Conservation (phyloP, 2,329 filamentous ascomycete genomes). For the Tolypocladium tundrense region DNA sequence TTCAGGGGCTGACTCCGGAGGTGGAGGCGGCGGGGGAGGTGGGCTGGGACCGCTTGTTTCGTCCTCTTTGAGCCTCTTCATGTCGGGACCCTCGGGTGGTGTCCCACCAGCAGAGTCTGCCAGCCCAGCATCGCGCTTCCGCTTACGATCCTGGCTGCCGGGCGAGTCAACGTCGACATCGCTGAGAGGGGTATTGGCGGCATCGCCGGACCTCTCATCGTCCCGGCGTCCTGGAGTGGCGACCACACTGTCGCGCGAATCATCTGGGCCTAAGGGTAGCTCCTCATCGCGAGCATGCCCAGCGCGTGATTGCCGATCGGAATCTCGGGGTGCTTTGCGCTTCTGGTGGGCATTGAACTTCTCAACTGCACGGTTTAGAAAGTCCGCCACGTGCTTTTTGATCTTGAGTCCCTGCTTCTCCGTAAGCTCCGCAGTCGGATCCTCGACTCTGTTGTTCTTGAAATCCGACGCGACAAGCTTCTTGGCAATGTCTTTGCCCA, state of each 20-base stretch:
- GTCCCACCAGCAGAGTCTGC: constrained; percentile 32
- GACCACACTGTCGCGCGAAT: neutral
- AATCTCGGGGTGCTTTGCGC: constrained; percentile 26
- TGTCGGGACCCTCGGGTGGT: constrained; percentile 44
- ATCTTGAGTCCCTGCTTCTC: constrained; percentile 74
- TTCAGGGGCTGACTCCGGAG: too few species aligned
- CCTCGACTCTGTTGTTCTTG: constrained; percentile 75
- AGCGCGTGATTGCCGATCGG: neutral
- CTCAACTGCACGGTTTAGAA: constrained; percentile 72
- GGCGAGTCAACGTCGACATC: constrained; percentile 34
- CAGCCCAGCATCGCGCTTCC: constrained; percentile 43
- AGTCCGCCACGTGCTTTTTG: constrained; percentile 74
- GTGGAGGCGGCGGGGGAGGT: constrained; percentile 39
- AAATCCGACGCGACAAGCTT: constrained; percentile 88
- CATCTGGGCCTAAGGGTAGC: neutral
- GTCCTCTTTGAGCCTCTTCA: constrained; percentile 42
- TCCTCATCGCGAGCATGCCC: constrained; percentile 6
- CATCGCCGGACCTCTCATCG: constrained; percentile 8
- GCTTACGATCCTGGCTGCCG: constrained; percentile 46
- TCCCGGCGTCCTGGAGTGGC: constrained; percentile 7
- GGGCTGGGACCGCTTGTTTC: constrained; percentile 26
- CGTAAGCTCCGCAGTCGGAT: constrained; percentile 61
- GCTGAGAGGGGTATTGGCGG: constrained; percentile 26
- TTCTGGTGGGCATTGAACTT: constrained; percentile 64
- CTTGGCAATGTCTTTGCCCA: constrained; percentile 63